Evolutionary conservation across 768 basidiomycete species (phyloP).

Genomic region (Russula vinacea): DNA sequence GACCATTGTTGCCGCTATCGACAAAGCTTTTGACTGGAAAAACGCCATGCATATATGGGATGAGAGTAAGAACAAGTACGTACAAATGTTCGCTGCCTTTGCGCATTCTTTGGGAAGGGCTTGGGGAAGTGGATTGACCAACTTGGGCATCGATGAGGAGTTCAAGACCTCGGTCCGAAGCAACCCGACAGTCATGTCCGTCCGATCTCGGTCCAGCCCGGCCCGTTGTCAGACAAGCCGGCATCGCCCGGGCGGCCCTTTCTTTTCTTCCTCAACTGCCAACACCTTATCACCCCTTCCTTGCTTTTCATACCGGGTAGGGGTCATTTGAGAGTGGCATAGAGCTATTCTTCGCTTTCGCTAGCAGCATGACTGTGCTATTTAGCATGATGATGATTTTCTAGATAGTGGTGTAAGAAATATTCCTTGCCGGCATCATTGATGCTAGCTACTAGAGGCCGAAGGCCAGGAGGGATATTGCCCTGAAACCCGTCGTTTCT

Average conservation of each 20-base stretch:
- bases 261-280: slow-evolving; percentile 26
- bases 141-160: slow-evolving; percentile 34
- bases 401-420: slow-evolving; percentile 43
- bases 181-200: not conserved
- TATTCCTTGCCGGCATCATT: slow-evolving; percentile 19
- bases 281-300: slow-evolving; percentile 39
- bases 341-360: slow-evolving; percentile 38
- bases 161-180: not conserved
- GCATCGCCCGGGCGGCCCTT: not conserved
- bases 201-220: not conserved
- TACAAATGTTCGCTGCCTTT: slow-evolving; percentile 87
- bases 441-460: not conserved
- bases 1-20: slow-evolving; percentile 71
- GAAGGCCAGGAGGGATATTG: too few relatives aligned
- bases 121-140: slow-evolving; percentile 52
- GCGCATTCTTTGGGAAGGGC: slow-evolving; percentile 76
- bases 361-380: slow-evolving; percentile 39
- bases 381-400: slow-evolving; percentile 38
- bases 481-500: too few relatives aligned
- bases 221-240: not conserved
- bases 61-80: slow-evolving; percentile 32
- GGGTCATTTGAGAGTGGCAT: slow-evolving; percentile 36
- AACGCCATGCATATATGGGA: slow-evolving; percentile 5
- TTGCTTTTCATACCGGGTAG: slow-evolving; percentile 28
- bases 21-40: slow-evolving; percentile 77